Percentiles rank a stretch among this genome's conserved stretches.
These are phyloP conservation scores for Apiotrichum akiyoshidainum DNA, from an alignment of 1,284 basidiomycete species.

Conservation along the genomic window DNA sequence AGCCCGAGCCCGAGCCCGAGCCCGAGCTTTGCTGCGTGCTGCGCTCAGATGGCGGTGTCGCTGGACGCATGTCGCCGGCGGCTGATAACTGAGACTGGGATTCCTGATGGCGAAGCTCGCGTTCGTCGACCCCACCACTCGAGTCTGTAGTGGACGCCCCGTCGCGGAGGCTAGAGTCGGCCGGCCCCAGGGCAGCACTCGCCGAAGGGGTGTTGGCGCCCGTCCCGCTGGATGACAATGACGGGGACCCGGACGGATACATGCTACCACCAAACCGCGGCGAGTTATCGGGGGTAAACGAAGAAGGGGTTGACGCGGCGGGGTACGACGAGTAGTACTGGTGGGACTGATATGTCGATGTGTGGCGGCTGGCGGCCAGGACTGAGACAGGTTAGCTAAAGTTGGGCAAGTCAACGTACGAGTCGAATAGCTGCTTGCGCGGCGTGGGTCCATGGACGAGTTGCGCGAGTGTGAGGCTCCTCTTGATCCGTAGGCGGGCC, in stretches of 20 bases:
- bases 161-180: background rate
- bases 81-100: slow-evolving; percentile 2
- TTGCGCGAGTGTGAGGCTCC: slow-evolving; percentile 15
- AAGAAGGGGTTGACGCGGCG: slow-evolving; percentile 29
- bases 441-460: slow-evolving; percentile 12
- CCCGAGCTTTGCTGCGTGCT: background rate
- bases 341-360: slow-evolving; percentile 26
- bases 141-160: slow-evolving; percentile 1
- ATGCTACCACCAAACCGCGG: slow-evolving; percentile 23
- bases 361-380: slow-evolving; percentile 18
- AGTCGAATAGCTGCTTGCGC: slow-evolving; percentile 35
- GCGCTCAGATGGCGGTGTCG: slow-evolving; percentile 2
- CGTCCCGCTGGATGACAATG: slow-evolving; percentile 22
- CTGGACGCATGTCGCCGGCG: background rate
- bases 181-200: background rate
- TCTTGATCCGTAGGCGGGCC: slow-evolving; percentile 5
- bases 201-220: slow-evolving; percentile 26
- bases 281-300: slow-evolving; percentile 27
- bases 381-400: slow-evolving; percentile 16
- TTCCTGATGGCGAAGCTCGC: background rate
- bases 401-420: slow-evolving; percentile 22
- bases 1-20: background rate
- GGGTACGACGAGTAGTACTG: slow-evolving; percentile 40
- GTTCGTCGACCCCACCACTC: background rate
- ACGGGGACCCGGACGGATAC: slow-evolving; percentile 27